phyloP scores from a whole-genome alignment of 2,329 filamentous ascomycete genomes.

The Fusarium acutatum region DNA sequence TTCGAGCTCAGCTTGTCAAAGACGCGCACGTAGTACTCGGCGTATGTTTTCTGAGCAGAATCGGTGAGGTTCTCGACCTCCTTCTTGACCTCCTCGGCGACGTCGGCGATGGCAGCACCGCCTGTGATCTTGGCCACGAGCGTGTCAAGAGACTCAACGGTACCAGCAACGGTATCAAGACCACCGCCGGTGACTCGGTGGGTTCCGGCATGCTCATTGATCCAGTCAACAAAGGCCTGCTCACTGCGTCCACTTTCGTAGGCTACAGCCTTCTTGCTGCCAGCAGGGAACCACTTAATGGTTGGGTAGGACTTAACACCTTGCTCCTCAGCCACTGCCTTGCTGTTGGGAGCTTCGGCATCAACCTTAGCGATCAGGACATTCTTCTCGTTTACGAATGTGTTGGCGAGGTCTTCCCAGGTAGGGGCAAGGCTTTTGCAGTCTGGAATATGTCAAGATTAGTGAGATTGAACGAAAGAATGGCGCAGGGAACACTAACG shows the following conservation, averaged over 20 bases:
- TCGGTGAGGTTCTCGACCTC: conserved; percentile 72
- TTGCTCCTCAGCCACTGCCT: conserved; percentile 77
- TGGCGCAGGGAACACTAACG: conserved; percentile 70
- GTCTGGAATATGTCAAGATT: conserved; percentile 63
- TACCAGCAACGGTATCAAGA: conserved; percentile 81
- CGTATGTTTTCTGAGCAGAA: conserved; percentile 75
- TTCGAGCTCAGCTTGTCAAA: conserved; percentile 85
- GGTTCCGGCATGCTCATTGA: conserved; percentile 91
- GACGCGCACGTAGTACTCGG: conserved; percentile 93
- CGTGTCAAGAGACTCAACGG: conserved; percentile 79
- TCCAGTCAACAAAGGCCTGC: conserved; percentile 76
- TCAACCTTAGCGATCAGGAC: conserved; percentile 96
- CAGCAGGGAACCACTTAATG: conserved; percentile 96
- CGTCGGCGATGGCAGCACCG: conserved; percentile 67
- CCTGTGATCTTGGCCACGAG: conserved; percentile 79
- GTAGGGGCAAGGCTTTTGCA: conserved; percentile 93
- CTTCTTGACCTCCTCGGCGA: conserved; percentile 77
- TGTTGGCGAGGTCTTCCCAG: conserved; percentile 87
- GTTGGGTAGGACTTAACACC: conserved; percentile 90
- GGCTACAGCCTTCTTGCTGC: conserved; percentile 73
- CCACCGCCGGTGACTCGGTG: conserved; percentile 84
- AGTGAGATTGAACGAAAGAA: not conserved
- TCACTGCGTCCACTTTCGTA: conserved; percentile 84
- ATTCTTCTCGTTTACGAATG: conserved; percentile 79
- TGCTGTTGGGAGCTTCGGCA: conserved; percentile 86